Base-by-base conservation (phyloP, 2,329 filamentous ascomycete genomes). In the Verticillium albo-atrum region DNA sequence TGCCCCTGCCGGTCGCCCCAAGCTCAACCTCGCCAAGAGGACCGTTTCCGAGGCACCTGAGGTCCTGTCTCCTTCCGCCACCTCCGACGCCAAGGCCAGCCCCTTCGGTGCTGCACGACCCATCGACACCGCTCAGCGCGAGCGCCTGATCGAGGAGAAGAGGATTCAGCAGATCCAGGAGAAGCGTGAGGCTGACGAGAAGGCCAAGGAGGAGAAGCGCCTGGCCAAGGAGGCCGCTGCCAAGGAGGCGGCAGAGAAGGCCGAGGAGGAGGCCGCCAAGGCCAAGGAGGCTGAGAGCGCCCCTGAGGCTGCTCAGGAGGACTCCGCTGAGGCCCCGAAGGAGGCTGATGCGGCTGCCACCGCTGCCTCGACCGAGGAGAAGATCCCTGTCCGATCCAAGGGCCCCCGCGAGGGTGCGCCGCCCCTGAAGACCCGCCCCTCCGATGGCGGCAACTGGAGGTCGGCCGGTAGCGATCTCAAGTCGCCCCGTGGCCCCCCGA, bases 61-160 rank as follows among this genome's bases (percentile, higher is more conserved):
- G 62, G 69, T 76, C 10, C 65, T 77, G 34, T 77, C 83, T 3
- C 72, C 87, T 26, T 79, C 86, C 10, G 68, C 75, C n/a, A 68
- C 78, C 20, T 71, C 77, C 30, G 89, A 95, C 68, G 80, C 90
- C 50, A 98, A 97, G 80, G 84, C 92, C 27, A 98, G 89, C 74
- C 92, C 92, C 47, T 99, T 99, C 72, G 95, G 95, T 68, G 93
- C 90, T 62, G 95, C 95, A 59, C 88, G 90, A 63, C 95, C 95
- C 58, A 97, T 98, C 68, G 93, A 99, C 76, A 98, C 94, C 54
- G 90, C 91, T 53, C 85, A 92, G 15, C 88, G 91, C 65, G 94
- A 98, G 79, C 89, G 88, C 68, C 89, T 96, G 74, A 87, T 99
- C 60, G 94, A 96, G 69, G 92, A 97, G 78, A 96, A 92, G 82